Conservation (phyloP, 2,329 filamentous ascomycete genomes). For the Microcera coccophila region DNA sequence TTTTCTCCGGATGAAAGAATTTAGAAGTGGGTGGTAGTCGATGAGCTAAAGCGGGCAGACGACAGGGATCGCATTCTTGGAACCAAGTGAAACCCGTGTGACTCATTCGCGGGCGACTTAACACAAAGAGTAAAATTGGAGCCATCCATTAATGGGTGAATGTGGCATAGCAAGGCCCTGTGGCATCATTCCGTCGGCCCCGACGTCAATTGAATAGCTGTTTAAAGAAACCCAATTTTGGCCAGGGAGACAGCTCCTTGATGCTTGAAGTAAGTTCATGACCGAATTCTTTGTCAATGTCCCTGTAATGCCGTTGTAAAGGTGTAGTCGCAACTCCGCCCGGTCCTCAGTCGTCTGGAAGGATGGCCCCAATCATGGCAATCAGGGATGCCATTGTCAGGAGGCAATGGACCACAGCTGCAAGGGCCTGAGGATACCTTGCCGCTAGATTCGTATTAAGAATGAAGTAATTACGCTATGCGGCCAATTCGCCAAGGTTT, state of each 20-base stretch:
- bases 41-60: conserved; percentile 18
- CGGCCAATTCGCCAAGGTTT: conserved; percentile 25
- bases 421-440: conserved; percentile 5
- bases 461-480: conserved; percentile 28
- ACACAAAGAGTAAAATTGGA: conserved; percentile 16
- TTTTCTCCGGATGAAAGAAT: conserved; percentile 8
- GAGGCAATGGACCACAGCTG: conserved; percentile 15
- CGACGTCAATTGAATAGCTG: conserved; percentile 8
- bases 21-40: conserved; percentile 15
- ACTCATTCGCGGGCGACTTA: conserved; percentile 24
- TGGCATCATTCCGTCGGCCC: conserved; percentile 16
- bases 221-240: conserved; percentile 6
- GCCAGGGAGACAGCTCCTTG: background rate
- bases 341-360: background rate
- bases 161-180: conserved; percentile 9
- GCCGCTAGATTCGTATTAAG: conserved; percentile 18
- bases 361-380: background rate
- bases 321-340: background rate
- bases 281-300: background rate
- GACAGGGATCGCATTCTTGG: conserved; percentile 23
- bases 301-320: background rate
- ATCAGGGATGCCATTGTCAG: conserved; percentile 8
- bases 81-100: conserved; percentile 29
- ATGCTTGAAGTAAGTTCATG: conserved; percentile 1
- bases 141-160: conserved; percentile 4